phyloP scores from a whole-genome alignment of 768 basidiomycete genomes.

The Sporobolomyces phaffii region DNA sequence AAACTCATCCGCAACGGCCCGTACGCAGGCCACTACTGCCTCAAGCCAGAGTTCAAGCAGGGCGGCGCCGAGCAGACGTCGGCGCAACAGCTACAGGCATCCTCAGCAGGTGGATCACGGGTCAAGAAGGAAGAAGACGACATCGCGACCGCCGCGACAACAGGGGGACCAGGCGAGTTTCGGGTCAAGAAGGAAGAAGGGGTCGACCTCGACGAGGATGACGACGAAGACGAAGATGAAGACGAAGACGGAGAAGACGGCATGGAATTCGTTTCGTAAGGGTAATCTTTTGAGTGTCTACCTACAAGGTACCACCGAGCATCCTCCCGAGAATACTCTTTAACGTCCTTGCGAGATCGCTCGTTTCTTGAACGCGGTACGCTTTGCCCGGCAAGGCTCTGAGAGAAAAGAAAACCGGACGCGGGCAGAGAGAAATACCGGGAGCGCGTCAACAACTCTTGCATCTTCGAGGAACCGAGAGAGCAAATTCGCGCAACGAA shows the following conservation, averaged over 20 bases:
- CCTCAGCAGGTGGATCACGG: too few species aligned
- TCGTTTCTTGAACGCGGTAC: conserved; percentile 20
- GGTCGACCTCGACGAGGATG: neutral
- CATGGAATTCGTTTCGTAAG: conserved; percentile 28
- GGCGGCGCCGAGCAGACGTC: too few species aligned
- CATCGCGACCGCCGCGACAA: too few species aligned
- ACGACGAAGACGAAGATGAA: conserved; percentile 23
- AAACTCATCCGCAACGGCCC: conserved; percentile 72
- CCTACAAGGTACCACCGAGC: conserved; percentile 5
- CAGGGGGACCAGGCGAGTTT: neutral
- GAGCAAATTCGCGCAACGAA: neutral
- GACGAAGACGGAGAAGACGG: too few species aligned
- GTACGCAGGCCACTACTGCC: conserved; percentile 70
- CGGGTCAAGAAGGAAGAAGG: conserved; percentile 18
- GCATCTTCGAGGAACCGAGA: neutral
- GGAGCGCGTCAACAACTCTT: too few species aligned
- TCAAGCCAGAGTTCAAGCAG: conserved; percentile 54
- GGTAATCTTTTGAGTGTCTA: too few species aligned
- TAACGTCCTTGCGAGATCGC: conserved; percentile 21
- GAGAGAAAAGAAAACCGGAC: neutral
- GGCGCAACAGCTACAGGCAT: too few species aligned
- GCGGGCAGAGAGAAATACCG: neutral
- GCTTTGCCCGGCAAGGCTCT: conserved; percentile 23
- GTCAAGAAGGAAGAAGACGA: too few species aligned
- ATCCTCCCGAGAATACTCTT: conserved; percentile 12